phyloP scores from a whole-genome alignment of 805 yeast genomes.

The Ogataea nonfermentans region DNA sequence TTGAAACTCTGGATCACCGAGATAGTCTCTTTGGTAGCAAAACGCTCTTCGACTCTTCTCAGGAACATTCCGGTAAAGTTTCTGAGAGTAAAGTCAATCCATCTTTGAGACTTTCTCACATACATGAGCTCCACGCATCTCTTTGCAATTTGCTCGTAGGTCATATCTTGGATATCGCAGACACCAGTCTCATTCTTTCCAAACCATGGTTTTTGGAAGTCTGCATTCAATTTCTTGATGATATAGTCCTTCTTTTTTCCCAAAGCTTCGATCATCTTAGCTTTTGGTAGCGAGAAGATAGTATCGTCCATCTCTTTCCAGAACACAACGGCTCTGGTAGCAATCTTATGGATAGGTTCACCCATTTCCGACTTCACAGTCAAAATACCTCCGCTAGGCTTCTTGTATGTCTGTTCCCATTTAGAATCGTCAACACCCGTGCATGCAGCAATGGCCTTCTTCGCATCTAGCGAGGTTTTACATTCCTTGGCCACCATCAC shows the following conservation, averaged over 20 bases:
- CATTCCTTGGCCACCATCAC: constrained; percentile 98
- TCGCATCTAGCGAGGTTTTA: constrained; percentile 89
- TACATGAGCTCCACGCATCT: constrained; percentile 87
- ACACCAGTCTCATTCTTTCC: constrained; percentile 73
- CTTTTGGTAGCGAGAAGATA: constrained; percentile 86
- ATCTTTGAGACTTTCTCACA: constrained; percentile 71
- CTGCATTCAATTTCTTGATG: constrained; percentile 82
- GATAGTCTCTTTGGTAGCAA: constrained; percentile 53
- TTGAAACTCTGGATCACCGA: constrained; percentile 75
- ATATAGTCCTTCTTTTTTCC: constrained; percentile 82
- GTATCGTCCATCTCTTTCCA: constrained; percentile 98
- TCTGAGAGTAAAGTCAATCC: constrained; percentile 88
- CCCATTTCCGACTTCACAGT: constrained; percentile 99
- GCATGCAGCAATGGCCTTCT: constrained; percentile 84
- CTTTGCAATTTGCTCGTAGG: constrained; percentile 85
- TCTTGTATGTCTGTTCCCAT: constrained; percentile 95
- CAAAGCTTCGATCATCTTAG: constrained; percentile 77
- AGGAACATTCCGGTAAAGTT: constrained; percentile 83
- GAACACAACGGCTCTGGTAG: constrained; percentile 94
- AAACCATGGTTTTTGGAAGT: constrained; percentile 98
- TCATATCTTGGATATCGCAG: constrained; percentile 93
- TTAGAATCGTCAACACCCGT: constrained; percentile 83
- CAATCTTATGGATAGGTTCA: constrained; percentile 98
- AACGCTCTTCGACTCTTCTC: constrained; percentile 97
- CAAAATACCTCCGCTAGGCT: constrained; percentile 94